Evolutionary conservation across 2,329 filamentous ascomycete species (phyloP).

Genomic region (Parasarocladium wereldwijsianum): DNA sequence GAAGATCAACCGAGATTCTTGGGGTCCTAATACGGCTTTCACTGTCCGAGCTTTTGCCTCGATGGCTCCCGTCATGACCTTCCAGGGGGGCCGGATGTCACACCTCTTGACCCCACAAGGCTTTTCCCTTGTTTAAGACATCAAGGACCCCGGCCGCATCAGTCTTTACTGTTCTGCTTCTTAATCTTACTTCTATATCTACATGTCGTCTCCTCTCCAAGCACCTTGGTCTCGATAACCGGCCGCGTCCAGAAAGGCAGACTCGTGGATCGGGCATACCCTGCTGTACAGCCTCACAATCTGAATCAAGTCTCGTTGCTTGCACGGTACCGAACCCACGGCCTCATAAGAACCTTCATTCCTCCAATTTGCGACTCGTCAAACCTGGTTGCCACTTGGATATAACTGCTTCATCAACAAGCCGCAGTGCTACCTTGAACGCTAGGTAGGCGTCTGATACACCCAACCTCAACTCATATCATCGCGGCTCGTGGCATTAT

Average conservation of each 20-base stretch:
- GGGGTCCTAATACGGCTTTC: slow-evolving; percentile 2
- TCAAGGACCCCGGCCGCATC: background rate
- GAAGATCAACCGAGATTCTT: slow-evolving; percentile 4
- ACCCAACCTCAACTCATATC: too few relatives aligned
- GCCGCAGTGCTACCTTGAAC: background rate
- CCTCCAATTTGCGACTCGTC: background rate
- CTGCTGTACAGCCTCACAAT: slow-evolving; percentile 1
- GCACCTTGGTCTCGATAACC: background rate
- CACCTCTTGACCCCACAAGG: slow-evolving; percentile 3
- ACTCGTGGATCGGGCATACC: too few relatives aligned
- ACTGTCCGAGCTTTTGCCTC: background rate
- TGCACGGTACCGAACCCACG: background rate
- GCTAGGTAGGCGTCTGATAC: too few relatives aligned
- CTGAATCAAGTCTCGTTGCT: background rate
- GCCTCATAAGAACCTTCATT: background rate
- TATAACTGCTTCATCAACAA: background rate
- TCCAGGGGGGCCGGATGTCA: slow-evolving; percentile 3
- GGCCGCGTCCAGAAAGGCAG: slow-evolving; percentile 4
- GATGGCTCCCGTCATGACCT: slow-evolving; percentile 1
- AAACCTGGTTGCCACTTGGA: background rate
- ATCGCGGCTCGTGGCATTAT: too few relatives aligned
- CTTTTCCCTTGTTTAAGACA: background rate
- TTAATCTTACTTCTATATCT: too few relatives aligned
- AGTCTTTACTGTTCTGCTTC: background rate
- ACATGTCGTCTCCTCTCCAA: too few relatives aligned